These are phyloP conservation scores for Kazachstania psychrophila DNA, from an alignment of 805 yeast species.

Conservation along the genomic window DNA sequence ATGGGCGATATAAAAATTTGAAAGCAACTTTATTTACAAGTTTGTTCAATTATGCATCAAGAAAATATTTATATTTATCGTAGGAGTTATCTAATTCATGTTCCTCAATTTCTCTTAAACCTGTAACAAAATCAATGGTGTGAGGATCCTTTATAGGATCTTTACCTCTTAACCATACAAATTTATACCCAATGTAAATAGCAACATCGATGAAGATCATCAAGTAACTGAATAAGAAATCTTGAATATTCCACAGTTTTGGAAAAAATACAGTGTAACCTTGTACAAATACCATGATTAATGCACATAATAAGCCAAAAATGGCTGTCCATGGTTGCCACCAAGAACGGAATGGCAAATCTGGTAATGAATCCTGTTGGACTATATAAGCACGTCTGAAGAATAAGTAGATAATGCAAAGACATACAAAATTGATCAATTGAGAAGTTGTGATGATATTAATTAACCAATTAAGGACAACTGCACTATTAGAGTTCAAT, in stretches of 20 bases:
- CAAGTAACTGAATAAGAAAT: slow-evolving; percentile 61
- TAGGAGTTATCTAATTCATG: slow-evolving; percentile 36
- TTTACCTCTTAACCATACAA: slow-evolving; percentile 33
- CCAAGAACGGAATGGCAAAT: slow-evolving; percentile 44
- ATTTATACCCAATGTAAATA: slow-evolving; percentile 44
- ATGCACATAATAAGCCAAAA: slow-evolving; percentile 38
- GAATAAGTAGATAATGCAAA: slow-evolving; percentile 49
- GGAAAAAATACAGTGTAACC: slow-evolving; percentile 67
- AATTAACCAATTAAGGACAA: slow-evolving; percentile 63
- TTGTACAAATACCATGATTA: slow-evolving; percentile 46
- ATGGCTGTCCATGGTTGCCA: slow-evolving; percentile 51
- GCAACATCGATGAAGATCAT: slow-evolving; percentile 53
- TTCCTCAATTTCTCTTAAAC: slow-evolving; percentile 48
- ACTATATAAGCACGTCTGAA: slow-evolving; percentile 51
- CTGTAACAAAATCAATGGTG: slow-evolving; percentile 47
- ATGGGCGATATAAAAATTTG: not conserved
- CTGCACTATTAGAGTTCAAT: slow-evolving; percentile 46
- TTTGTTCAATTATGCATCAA: slow-evolving; percentile 1
- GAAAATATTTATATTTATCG: slow-evolving; percentile 15
- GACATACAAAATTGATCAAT: slow-evolving; percentile 48
- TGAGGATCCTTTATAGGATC: slow-evolving; percentile 37
- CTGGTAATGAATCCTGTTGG: slow-evolving; percentile 38
- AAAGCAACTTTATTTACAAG: not conserved
- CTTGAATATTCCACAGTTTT: slow-evolving; percentile 52
- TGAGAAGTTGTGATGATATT: slow-evolving; percentile 65